Conservation (phyloP, 2,329 filamentous ascomycete species). For the Dissoconium aciculare region DNA sequence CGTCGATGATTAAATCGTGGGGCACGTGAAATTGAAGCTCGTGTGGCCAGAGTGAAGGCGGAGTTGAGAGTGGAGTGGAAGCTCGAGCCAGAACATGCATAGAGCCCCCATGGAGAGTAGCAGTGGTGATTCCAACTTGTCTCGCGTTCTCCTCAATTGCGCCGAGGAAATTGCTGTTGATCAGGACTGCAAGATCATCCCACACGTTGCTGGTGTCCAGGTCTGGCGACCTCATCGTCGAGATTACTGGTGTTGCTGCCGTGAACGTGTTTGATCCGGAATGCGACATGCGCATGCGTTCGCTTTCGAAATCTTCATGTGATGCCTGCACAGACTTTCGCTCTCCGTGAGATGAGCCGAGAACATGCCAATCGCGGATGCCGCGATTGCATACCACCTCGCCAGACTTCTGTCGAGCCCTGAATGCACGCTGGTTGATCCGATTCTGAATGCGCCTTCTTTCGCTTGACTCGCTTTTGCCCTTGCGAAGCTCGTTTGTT, state of each 20-base stretch:
- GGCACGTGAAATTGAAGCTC: constrained; percentile 17
- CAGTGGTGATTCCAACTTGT: constrained; percentile 11
- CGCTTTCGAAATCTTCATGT: too few species aligned
- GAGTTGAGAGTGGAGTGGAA: constrained; percentile 4
- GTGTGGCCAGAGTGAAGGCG: constrained; percentile 15
- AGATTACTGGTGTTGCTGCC: neutral
- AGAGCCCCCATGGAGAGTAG: constrained; percentile 9
- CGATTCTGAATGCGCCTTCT: constrained; percentile 21
- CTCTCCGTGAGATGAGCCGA: too few species aligned
- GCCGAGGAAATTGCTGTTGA: constrained; percentile 20
- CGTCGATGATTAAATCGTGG: constrained; percentile 20
- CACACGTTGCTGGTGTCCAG: constrained; percentile 8
- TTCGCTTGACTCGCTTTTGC: constrained; percentile 20
- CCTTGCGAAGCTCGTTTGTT: constrained; percentile 20
- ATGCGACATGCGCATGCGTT: too few species aligned
- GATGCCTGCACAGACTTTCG: too few species aligned
- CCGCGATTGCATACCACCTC: too few species aligned
- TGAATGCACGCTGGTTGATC: constrained; percentile 21
- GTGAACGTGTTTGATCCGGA: too few species aligned
- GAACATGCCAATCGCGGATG: too few species aligned
- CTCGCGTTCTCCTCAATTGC: constrained; percentile 16
- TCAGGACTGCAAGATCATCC: constrained; percentile 19
- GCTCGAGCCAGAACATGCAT: constrained; percentile 11
- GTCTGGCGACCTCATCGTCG: constrained; percentile 7
- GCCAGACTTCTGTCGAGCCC: constrained; percentile 19